These are phyloP conservation scores for Cryphonectria japonica DNA, from an alignment of 2,329 filamentous ascomycete genomes.

Conservation along the genomic window DNA sequence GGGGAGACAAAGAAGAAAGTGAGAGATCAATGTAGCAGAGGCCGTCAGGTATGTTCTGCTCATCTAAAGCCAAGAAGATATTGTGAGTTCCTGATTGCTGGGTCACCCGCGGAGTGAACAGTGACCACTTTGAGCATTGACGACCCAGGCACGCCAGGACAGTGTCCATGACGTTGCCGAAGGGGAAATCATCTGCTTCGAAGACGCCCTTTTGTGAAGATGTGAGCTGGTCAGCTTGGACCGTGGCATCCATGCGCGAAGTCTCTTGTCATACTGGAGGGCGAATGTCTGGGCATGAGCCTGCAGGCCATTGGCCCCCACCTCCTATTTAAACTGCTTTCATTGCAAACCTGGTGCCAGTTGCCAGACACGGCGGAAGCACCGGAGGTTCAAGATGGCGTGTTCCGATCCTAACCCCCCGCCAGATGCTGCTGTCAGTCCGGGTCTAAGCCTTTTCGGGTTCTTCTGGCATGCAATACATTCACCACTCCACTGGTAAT, in stretches of 20 bases:
- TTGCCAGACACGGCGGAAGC: not conserved
- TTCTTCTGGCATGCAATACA: not conserved
- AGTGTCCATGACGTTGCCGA: no score
- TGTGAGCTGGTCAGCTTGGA: not conserved
- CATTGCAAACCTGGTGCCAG: not conserved
- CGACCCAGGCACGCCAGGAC: no score
- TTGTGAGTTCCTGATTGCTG: no score
- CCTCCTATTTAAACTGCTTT: not conserved
- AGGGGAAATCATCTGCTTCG: no score
- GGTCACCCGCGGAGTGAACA: no score
- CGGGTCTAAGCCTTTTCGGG: slow-evolving; percentile 7
- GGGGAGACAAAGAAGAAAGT: no score
- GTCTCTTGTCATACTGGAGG: not conserved
- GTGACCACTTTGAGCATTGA: not conserved
- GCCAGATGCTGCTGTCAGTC: not conserved
- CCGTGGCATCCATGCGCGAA: not conserved
- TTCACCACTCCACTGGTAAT: not conserved
- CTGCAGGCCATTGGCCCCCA: not conserved
- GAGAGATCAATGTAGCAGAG: no score
- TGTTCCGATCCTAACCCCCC: slow-evolving; percentile 19
- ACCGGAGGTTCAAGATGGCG: slow-evolving; percentile 5
- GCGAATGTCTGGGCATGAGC: not conserved
- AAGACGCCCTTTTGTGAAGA: not conserved
- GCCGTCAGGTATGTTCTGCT: no score
- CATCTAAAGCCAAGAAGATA: no score